These are phyloP conservation scores for Rugonectria rugulosa DNA, from an alignment of 2,329 filamentous ascomycete species.

Conservation along the genomic window DNA sequence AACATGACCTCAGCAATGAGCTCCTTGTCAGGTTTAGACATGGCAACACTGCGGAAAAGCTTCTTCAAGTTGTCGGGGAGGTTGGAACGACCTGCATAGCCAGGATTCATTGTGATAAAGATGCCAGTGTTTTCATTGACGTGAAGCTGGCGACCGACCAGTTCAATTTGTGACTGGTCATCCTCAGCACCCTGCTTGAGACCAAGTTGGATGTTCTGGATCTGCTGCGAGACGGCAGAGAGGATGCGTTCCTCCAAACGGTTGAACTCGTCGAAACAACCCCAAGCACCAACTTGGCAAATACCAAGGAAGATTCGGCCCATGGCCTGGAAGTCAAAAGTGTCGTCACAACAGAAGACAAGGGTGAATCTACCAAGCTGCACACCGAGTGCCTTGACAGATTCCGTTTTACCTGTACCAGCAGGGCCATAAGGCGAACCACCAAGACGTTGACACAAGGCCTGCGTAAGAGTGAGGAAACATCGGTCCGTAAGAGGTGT, in stretches of 20 bases:
- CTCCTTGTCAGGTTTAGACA: slow-evolving; percentile 99
- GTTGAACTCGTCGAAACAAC: slow-evolving; percentile 99
- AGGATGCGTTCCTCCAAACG: slow-evolving; percentile 97
- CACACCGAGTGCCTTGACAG: slow-evolving; percentile 95
- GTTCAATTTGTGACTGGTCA: slow-evolving; percentile 87
- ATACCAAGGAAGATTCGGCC: slow-evolving; percentile 99
- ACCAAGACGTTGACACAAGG: slow-evolving; percentile 91
- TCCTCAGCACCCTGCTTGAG: slow-evolving; percentile 85
- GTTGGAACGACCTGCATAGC: slow-evolving; percentile 97
- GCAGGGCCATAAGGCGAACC: slow-evolving; percentile 97
- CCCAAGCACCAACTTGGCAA: slow-evolving; percentile 98
- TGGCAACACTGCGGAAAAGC: slow-evolving; percentile 97
- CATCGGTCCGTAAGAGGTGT: slow-evolving; percentile 98
- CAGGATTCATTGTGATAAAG: slow-evolving; percentile 99
- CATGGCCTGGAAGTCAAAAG: slow-evolving; percentile 99
- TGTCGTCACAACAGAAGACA: slow-evolving; percentile 99
- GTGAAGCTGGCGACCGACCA: slow-evolving; percentile 87
- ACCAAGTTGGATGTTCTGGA: slow-evolving; percentile 98
- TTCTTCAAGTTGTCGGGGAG: slow-evolving; percentile 99
- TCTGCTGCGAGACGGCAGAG: slow-evolving; percentile 97
- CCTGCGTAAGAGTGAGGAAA: slow-evolving; percentile 97
- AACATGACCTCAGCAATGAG: slow-evolving; percentile 99
- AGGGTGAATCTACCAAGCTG: slow-evolving; percentile 97
- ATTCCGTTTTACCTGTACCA: slow-evolving; percentile 98
- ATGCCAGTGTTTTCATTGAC: slow-evolving; percentile 96